Conservation (phyloP, 768 basidiomycete species). For the Naganishia friedmannii region DNA sequence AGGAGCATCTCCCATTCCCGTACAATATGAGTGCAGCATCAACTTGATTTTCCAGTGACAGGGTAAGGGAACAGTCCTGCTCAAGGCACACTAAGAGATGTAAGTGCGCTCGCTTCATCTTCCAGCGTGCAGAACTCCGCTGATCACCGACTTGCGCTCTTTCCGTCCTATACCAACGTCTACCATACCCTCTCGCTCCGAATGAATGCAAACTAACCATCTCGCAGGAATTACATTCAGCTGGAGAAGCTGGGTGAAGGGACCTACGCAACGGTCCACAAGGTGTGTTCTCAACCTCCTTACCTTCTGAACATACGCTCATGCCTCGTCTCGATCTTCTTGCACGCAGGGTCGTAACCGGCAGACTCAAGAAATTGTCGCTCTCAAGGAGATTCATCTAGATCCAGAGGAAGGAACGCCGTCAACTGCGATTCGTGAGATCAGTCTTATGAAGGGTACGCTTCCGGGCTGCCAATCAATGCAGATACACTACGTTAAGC, state of each 20-base stretch:
- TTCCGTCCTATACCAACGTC: no score
- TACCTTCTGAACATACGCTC: background rate
- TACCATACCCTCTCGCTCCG: background rate
- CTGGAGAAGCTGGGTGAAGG: conserved; percentile 88
- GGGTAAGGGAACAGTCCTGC: background rate
- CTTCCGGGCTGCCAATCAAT: background rate
- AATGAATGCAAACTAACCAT: background rate
- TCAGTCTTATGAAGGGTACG: conserved; percentile 85
- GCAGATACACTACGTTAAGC: background rate
- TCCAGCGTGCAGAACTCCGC: background rate
- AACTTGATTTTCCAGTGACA: background rate
- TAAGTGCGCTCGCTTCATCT: background rate
- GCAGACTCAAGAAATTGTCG: conserved; percentile 97
- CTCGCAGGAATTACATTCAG: conserved; percentile 56
- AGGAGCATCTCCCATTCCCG: conserved; percentile 12
- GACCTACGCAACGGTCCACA: conserved; percentile 96
- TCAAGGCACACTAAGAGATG: background rate
- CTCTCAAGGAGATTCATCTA: conserved; percentile 96
- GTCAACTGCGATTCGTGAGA: conserved; percentile 96
- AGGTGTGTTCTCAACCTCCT: conserved; percentile 58
- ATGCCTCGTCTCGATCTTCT: background rate
- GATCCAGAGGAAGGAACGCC: conserved; percentile 99
- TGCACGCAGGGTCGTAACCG: conserved; percentile 71
- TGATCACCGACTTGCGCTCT: background rate
- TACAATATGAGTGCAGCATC: background rate